Evolutionary conservation across 176 grass and related monocot species (phyloP), one percentile per base, ranked within the genome.

Genomic region (barley (Hordeum vulgare)): DNA sequence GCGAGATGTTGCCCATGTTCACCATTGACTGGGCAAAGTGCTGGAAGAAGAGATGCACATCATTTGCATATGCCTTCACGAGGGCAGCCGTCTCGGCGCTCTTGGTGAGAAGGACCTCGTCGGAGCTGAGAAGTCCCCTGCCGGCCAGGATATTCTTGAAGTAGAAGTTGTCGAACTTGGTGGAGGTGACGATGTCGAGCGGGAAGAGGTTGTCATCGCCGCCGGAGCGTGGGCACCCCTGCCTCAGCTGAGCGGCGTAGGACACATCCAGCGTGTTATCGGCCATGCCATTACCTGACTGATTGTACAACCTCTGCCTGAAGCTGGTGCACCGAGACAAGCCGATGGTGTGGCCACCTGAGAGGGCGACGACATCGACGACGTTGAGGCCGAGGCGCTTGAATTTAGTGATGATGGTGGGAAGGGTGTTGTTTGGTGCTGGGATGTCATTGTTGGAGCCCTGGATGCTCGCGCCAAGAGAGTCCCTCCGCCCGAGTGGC

Each of bases 331-430:
- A 92, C 1, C 86, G 82, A 21, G 86, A 75, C 17, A 77, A 1
- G 9, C 90, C 86, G 11, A 92, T 78, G 1, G 90, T 88, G 90
- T 92, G 86, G 21, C 82, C 53, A 8, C 90, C 90, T 49, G 89
- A 94, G 68, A 98, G 93, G 11, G 96, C 89, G 3, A 98, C 96
- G 1, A 95, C 76, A 2, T 98, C 96, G 6, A 89, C 42, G 70
- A 73, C 0, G 70, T 73, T 49, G 70, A 73, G 70, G 41, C 70
- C 70, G 41, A 73, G 70, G 3, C 70, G 70, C 42, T 73, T 73
- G 70, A 73, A 73, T 25, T 73, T 73, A 8, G 70, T 73, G 70
- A 73, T 73, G 41, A 73, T 73, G 41, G 70, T 73, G 70, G 42
- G 70, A 14, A 73, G 70, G 42, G 70, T 49, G 41, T 73, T 73